A percentile compares a stretch with the other conserved stretches of the same genome.
Evolutionary conservation across 331 rosid species (phyloP).

Genomic region (Ulmus americana): DNA sequence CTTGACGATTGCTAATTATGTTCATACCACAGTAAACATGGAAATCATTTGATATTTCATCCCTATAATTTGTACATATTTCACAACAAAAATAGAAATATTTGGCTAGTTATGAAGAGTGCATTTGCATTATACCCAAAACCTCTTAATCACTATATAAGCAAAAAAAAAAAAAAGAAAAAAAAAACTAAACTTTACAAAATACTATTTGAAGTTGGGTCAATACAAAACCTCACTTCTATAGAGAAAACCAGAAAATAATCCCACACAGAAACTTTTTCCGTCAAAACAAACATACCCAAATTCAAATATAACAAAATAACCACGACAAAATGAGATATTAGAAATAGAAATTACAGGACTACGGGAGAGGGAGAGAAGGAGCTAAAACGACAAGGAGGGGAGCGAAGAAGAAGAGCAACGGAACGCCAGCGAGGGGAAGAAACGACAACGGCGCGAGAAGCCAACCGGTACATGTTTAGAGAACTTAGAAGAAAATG

Average conservation of each 20-base stretch:
- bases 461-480: conserved; percentile 45
- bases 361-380: conserved; percentile 31
- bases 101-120: not conserved
- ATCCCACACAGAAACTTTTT: not conserved
- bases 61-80: not conserved
- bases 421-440: conserved; percentile 45
- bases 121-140: not conserved
- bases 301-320: not conserved
- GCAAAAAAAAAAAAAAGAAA: not conserved
- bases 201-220: too few relatives aligned
- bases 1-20: not conserved
- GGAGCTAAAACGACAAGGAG: conserved; percentile 27
- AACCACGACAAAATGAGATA: not conserved
- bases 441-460: conserved; percentile 43
- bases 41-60: not conserved
- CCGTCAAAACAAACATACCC: not conserved
- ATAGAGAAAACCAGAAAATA: too few relatives aligned
- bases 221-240: too few relatives aligned
- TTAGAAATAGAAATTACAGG: conserved; percentile 34
- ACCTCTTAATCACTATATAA: not conserved
- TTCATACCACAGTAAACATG: not conserved
- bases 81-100: not conserved
- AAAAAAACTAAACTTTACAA: too few relatives aligned
- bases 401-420: conserved; percentile 33
- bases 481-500: not conserved